phyloP scores from a whole-genome alignment of 1,284 basidiomycete species.

The Ceraceosorus bombacis region DNA sequence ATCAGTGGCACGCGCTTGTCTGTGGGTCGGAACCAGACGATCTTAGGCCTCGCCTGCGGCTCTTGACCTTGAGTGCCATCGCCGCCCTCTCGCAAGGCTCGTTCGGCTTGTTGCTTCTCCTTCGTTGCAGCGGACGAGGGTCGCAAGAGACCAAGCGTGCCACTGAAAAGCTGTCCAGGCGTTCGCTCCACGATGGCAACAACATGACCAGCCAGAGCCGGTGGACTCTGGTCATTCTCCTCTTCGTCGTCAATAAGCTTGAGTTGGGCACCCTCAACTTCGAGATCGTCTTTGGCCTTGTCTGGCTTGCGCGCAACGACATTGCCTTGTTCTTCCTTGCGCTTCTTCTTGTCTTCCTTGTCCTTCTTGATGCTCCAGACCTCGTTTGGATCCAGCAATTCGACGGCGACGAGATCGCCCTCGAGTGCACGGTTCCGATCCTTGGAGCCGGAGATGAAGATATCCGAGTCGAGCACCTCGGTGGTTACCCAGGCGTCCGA shows the following conservation, averaged over 20 bases:
- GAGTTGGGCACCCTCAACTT: slow-evolving; percentile 95
- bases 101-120: slow-evolving; percentile 97
- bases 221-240: slow-evolving; percentile 60
- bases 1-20: slow-evolving; percentile 98
- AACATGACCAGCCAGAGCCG: slow-evolving; percentile 72
- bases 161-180: slow-evolving; percentile 96
- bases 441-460: slow-evolving; percentile 82
- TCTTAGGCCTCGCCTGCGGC: slow-evolving; percentile 70
- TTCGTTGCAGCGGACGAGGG: slow-evolving; percentile 97
- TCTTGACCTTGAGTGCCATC: slow-evolving; percentile 68
- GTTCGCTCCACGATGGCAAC: slow-evolving; percentile 96
- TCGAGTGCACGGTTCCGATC: slow-evolving; percentile 97
- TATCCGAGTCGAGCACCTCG: slow-evolving; percentile 95
- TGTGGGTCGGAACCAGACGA: slow-evolving; percentile 99
- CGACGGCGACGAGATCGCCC: slow-evolving; percentile 96
- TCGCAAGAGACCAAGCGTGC: slow-evolving; percentile 86
- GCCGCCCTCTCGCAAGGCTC: slow-evolving; percentile 89
- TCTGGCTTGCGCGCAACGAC: slow-evolving; percentile 87
- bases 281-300: slow-evolving; percentile 99
- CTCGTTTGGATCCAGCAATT: slow-evolving; percentile 68
- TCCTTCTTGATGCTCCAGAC: slow-evolving; percentile 99
- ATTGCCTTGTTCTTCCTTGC: slow-evolving; percentile 91
- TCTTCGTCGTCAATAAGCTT: slow-evolving; percentile 89
- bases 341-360: slow-evolving; percentile 82
- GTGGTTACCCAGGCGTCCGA: slow-evolving; percentile 99